These are phyloP conservation scores for Rugonectria rugulosa DNA, from an alignment of 2,329 filamentous ascomycete genomes.

Conservation along the genomic window DNA sequence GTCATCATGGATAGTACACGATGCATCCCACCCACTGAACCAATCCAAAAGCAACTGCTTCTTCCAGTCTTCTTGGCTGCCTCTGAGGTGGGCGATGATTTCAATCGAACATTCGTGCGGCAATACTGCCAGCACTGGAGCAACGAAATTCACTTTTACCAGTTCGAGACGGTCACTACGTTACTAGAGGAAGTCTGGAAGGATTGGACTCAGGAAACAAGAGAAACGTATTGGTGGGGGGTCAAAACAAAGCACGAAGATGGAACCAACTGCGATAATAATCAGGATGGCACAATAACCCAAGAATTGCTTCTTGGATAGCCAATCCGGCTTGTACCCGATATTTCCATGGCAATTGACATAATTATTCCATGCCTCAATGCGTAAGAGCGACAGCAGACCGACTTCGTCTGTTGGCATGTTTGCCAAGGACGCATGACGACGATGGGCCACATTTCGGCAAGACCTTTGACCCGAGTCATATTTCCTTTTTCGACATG, in stretches of 20 bases:
- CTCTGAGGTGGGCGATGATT: slow-evolving; percentile 3
- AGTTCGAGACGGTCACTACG: slow-evolving; percentile 8
- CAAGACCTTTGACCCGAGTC: too few relatives aligned
- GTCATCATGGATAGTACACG: slow-evolving; percentile 4
- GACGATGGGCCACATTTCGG: too few relatives aligned
- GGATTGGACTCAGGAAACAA: not conserved
- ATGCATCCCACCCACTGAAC: slow-evolving; percentile 4
- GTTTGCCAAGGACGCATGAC: too few relatives aligned
- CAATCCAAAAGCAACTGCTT: slow-evolving; percentile 6
- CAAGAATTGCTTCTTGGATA: slow-evolving; percentile 9
- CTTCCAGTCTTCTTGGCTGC: slow-evolving; percentile 1
- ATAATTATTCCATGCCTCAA: not conserved
- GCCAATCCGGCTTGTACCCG: not conserved
- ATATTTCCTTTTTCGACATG: too few relatives aligned
- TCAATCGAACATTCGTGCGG: slow-evolving; percentile 1
- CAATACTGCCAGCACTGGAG: slow-evolving; percentile 6
- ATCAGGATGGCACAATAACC: not conserved
- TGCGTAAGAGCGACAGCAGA: too few relatives aligned
- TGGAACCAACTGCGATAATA: not conserved
- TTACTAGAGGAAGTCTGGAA: slow-evolving; percentile 5
- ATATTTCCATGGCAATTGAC: not conserved
- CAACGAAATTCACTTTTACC: slow-evolving; percentile 1
- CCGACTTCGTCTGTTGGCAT: too few relatives aligned
- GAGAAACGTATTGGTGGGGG: slow-evolving; percentile 13
- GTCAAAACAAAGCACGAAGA: not conserved